These are phyloP conservation scores for Aureobasidium zeae DNA, from an alignment of 2,329 filamentous ascomycete genomes.

Conservation along the genomic window DNA sequence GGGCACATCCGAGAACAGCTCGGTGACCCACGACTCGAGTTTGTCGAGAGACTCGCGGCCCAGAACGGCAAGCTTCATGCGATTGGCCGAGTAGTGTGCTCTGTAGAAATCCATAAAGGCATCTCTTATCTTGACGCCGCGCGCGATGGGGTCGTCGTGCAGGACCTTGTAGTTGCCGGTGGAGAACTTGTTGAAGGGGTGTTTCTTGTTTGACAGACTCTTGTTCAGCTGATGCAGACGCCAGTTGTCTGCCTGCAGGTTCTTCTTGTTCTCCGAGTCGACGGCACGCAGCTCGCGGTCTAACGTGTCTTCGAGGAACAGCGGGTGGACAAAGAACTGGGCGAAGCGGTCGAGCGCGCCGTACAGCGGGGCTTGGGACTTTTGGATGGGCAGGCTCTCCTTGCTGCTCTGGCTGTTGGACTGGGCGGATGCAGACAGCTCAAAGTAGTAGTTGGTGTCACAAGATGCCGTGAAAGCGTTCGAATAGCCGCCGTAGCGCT, in stretches of 20 bases:
- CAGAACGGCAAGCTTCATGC: slow-evolving; percentile 83
- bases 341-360: slow-evolving; percentile 85
- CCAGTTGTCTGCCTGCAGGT: slow-evolving; percentile 84
- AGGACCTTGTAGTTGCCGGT: slow-evolving; percentile 82
- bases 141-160: slow-evolving; percentile 68
- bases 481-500: slow-evolving; percentile 78
- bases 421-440: slow-evolving; percentile 70
- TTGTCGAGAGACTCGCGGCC: slow-evolving; percentile 75
- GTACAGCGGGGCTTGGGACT: slow-evolving; percentile 53
- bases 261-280: slow-evolving; percentile 97
- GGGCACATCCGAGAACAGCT: slow-evolving; percentile 70
- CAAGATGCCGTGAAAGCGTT: slow-evolving; percentile 92
- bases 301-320: slow-evolving; percentile 75
- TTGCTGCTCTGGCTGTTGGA: slow-evolving; percentile 42
- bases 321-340: slow-evolving; percentile 82
- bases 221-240: slow-evolving; percentile 81
- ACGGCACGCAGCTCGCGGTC: slow-evolving; percentile 83
- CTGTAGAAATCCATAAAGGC: slow-evolving; percentile 90
- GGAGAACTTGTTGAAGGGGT: slow-evolving; percentile 85
- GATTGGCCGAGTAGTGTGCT: slow-evolving; percentile 83
- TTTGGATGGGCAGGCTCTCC: slow-evolving; percentile 28
- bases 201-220: slow-evolving; percentile 73
- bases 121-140: slow-evolving; percentile 74
- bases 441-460: slow-evolving; percentile 97
- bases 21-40: slow-evolving; percentile 71